Evolutionary conservation across 306 rosid genomes (phyloP).

Genomic region (Pterocarpus santalinus): DNA sequence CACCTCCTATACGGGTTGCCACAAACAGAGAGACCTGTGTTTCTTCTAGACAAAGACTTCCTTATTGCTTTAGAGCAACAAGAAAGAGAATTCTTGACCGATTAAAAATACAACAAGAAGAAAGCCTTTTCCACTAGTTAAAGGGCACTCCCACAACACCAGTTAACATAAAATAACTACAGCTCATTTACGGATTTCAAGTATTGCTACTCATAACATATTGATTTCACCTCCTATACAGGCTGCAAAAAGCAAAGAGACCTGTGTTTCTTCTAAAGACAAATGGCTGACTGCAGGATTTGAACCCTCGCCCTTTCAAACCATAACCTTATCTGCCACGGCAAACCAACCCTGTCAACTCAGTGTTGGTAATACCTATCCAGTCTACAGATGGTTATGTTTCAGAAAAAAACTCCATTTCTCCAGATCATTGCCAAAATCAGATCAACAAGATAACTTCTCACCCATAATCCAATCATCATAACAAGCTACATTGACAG

Average conservation of each 20-base stretch:
- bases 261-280: neutral
- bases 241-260: neutral
- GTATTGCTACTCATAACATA: conserved; percentile 1
- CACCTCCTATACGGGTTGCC: neutral
- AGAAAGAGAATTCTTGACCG: neutral
- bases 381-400: too few species aligned
- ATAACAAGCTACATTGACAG: neutral
- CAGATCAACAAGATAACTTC: neutral
- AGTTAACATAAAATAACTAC: neutral
- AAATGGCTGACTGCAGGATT: too few species aligned
- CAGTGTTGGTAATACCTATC: too few species aligned
- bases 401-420: too few species aligned
- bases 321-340: too few species aligned
- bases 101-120: too few species aligned
- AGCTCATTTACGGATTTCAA: conserved; percentile 13
- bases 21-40: neutral
- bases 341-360: too few species aligned
- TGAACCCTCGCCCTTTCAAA: too few species aligned
- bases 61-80: neutral
- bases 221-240: neutral
- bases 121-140: neutral
- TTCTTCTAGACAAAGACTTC: neutral
- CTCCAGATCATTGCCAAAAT: neutral
- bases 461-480: neutral
- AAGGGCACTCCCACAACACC: neutral